Evolutionary conservation across 208 protist genomes (phyloP).

Genomic region (Perkinsela sp.): DNA sequence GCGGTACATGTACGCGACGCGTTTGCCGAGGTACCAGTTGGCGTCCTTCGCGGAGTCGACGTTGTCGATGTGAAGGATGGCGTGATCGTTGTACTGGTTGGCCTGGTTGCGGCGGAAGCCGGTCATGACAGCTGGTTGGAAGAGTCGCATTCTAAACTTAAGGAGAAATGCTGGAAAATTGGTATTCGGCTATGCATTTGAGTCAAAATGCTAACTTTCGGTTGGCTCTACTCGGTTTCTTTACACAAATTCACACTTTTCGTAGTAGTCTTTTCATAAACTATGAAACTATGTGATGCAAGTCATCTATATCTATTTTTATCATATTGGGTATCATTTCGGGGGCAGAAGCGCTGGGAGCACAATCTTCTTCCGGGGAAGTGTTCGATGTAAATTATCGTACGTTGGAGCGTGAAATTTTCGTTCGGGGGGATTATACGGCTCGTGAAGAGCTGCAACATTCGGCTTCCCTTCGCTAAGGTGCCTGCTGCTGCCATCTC

Average conservation of each 20-base stretch:
- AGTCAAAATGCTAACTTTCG: not conserved
- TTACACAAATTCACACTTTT: not conserved
- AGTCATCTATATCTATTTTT: not conserved
- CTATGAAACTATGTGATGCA: not conserved
- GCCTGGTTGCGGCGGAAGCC: conserved; percentile 60
- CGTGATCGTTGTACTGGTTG: conserved; percentile 73
- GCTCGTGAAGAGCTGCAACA: too few relatives aligned
- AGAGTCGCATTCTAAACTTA: conserved; percentile 19
- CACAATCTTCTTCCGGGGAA: too few relatives aligned
- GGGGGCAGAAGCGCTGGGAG: too few relatives aligned
- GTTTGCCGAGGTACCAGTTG: conserved; percentile 94
- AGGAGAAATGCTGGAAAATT: not conserved
- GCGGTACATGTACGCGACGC: conserved; percentile 89
- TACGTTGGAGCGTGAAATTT: too few relatives aligned
- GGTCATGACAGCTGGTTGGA: conserved; percentile 63
- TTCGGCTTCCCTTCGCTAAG: too few relatives aligned
- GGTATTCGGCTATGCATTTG: not conserved
- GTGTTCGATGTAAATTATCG: too few relatives aligned
- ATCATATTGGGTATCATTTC: too few relatives aligned
- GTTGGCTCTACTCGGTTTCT: not conserved
- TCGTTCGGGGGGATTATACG: too few relatives aligned
- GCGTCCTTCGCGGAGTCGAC: conserved; percentile 76
- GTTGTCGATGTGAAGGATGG: conserved; percentile 84
- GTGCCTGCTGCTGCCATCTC: too few relatives aligned
- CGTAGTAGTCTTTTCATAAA: not conserved